Percentiles rank a stretch among this genome's conserved stretches.
Evolutionary conservation across 1,139 yeast species (phyloP).

Genomic region (Kurtzmaniella quercitrusa): DNA sequence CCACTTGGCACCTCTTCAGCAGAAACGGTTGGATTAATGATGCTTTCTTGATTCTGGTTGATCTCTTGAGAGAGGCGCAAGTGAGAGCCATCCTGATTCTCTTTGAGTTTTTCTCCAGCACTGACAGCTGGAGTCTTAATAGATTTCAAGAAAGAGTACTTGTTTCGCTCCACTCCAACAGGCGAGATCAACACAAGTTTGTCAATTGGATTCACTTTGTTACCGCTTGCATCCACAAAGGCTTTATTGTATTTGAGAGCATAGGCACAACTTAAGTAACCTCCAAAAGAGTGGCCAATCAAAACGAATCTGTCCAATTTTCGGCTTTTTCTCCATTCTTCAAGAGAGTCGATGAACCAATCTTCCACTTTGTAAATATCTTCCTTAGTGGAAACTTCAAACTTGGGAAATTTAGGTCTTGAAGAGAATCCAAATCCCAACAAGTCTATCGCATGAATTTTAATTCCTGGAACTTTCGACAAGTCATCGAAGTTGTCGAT

Average conservation of each 20-base stretch:
- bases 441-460: conserved; percentile 43
- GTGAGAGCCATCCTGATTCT: conserved; percentile 15
- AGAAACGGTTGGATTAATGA: conserved; percentile 5
- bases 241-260: conserved; percentile 55
- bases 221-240: conserved; percentile 23
- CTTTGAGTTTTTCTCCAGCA: conserved; percentile 11
- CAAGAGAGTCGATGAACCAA: conserved; percentile 79
- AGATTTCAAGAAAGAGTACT: conserved; percentile 25
- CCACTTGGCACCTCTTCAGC: conserved; percentile 6
- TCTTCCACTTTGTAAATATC: conserved; percentile 51
- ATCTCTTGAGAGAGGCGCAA: conserved; percentile 21
- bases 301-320: conserved; percentile 59
- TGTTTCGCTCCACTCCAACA: conserved; percentile 42
- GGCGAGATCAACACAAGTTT: conserved; percentile 44
- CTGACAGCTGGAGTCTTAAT: conserved; percentile 13
- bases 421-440: conserved; percentile 45
- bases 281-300: conserved; percentile 93
- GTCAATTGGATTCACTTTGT: conserved; percentile 23
- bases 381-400: conserved; percentile 26
- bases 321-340: conserved; percentile 69
- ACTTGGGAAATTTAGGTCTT: conserved; percentile 37
- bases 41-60: conserved; percentile 26
- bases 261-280: conserved; percentile 77
- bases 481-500: conserved; percentile 37
- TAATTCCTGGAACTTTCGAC: conserved; percentile 38